Conservation (phyloP, 2,329 filamentous ascomycete genomes). For the Sclerotinia trifoliorum region DNA sequence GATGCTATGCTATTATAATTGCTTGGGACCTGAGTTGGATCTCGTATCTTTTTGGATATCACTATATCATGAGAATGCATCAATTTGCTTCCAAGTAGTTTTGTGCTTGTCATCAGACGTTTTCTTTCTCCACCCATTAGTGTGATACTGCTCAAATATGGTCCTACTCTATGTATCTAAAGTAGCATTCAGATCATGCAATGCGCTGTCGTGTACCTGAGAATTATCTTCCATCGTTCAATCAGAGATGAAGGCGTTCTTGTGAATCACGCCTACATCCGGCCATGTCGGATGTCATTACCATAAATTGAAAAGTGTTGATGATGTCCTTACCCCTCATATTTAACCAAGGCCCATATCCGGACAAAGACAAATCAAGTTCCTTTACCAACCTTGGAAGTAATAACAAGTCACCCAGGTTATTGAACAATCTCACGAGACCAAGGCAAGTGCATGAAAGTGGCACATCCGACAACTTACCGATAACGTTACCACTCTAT, state of each 20-base stretch:
- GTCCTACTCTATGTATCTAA: neutral
- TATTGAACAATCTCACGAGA: neutral
- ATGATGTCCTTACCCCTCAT: conserved; percentile 11
- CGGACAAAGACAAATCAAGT: conserved; percentile 17
- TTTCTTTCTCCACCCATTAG: neutral
- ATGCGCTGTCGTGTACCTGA: neutral
- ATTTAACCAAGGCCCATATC: neutral
- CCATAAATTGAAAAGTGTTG: neutral
- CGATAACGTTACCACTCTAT: conserved; percentile 10
- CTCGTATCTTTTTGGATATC: neutral
- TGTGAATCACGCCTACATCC: neutral
- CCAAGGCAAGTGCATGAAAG: conserved; percentile 1
- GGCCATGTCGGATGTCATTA: neutral
- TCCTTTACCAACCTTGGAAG: neutral
- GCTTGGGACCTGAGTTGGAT: neutral
- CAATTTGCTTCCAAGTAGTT: neutral
- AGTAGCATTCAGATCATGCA: conserved; percentile 16
- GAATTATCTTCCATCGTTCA: conserved; percentile 5
- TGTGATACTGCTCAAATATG: neutral
- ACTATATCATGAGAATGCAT: neutral
- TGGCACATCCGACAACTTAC: conserved; percentile 10
- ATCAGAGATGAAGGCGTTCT: neutral
- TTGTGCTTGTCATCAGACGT: neutral
- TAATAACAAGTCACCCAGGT: neutral
- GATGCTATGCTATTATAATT: neutral